Conservation (phyloP, 768 basidiomycete species). For the Mycena belliarum region DNA sequence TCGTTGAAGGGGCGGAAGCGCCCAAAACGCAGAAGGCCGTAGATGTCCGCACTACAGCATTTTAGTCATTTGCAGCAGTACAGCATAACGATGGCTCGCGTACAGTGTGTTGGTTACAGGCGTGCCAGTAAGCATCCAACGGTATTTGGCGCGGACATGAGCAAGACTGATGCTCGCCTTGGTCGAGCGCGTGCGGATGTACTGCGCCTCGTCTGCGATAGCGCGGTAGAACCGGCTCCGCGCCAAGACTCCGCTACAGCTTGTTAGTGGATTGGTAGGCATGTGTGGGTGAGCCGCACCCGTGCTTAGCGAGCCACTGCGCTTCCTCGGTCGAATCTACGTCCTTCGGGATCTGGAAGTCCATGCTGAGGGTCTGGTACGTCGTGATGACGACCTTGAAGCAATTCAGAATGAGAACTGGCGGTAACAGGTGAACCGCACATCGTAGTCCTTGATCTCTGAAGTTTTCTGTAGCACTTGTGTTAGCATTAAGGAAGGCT, state of each 20-base stretch:
- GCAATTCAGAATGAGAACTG: too few species aligned
- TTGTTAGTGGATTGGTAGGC: neutral
- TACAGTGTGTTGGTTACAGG: slow-evolving; percentile 74
- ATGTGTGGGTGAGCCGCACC: slow-evolving; percentile 34
- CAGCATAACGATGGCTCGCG: slow-evolving; percentile 6
- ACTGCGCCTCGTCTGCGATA: slow-evolving; percentile 79
- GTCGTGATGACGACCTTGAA: slow-evolving; percentile 79
- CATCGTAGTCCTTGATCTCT: slow-evolving; percentile 54
- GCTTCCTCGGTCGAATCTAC: slow-evolving; percentile 47
- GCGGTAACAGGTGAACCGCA: too few species aligned
- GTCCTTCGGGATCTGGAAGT: slow-evolving; percentile 56
- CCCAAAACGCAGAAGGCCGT: slow-evolving; percentile 70
- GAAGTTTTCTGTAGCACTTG: slow-evolving; percentile 37
- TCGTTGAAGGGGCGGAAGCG: slow-evolving; percentile 72
- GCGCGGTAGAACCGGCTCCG: slow-evolving; percentile 66
- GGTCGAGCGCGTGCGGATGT: slow-evolving; percentile 68
- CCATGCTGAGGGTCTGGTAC: slow-evolving; percentile 67
- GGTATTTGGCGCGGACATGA: slow-evolving; percentile 60
- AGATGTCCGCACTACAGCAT: slow-evolving; percentile 59
- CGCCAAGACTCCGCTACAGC: slow-evolving; percentile 57
- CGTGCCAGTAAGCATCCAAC: slow-evolving; percentile 82
- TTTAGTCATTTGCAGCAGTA: neutral
- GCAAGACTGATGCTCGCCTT: slow-evolving; percentile 60
- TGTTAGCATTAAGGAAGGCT: too few species aligned
- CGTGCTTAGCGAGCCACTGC: slow-evolving; percentile 49